phyloP scores from a whole-genome alignment of 148 eudicot species.

The Fagopyrum homotropicum region DNA sequence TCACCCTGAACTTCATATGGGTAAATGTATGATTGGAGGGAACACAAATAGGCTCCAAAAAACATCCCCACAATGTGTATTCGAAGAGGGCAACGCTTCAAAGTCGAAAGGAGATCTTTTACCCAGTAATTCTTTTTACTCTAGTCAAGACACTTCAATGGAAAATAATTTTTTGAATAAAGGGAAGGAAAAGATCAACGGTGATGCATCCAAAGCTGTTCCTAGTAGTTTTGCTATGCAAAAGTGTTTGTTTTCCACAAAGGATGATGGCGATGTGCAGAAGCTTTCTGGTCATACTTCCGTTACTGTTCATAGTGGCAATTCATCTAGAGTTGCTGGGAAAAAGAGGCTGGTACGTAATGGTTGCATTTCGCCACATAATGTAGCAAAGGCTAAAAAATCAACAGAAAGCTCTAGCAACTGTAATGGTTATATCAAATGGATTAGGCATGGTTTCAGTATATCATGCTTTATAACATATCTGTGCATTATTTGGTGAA shows the following conservation, averaged over 20 bases:
- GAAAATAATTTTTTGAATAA: conserved; percentile 20
- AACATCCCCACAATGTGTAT: conserved; percentile 13
- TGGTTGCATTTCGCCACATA: conserved; percentile 80
- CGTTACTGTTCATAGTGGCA: conserved; percentile 20
- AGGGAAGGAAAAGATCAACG: conserved; percentile 34
- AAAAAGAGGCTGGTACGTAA: conserved; percentile 64
- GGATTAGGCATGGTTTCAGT: neutral
- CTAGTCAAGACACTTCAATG: conserved; percentile 16
- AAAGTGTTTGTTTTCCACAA: conserved; percentile 5
- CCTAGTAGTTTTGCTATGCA: conserved; percentile 22
- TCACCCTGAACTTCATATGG: conserved; percentile 12
- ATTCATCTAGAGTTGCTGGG: conserved; percentile 24
- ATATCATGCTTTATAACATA: too few relatives aligned
- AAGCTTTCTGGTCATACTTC: conserved; percentile 21
- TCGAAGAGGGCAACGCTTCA: conserved; percentile 18
- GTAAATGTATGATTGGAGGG: conserved; percentile 4
- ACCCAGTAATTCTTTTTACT: conserved; percentile 17
- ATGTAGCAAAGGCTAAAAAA: conserved; percentile 57
- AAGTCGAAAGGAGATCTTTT: conserved; percentile 17
- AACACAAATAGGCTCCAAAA: conserved; percentile 17
- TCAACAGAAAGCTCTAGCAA: conserved; percentile 28
- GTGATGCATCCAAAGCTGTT: conserved; percentile 23
- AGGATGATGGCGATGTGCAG: conserved; percentile 20
- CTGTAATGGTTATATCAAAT: conserved; percentile 15
- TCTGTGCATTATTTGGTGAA: neutral